A percentile compares a stretch with the other conserved stretches of the same genome.
These are phyloP conservation scores for Amanita polypyramis DNA, from an alignment of 768 basidiomycete genomes.

Conservation along the genomic window DNA sequence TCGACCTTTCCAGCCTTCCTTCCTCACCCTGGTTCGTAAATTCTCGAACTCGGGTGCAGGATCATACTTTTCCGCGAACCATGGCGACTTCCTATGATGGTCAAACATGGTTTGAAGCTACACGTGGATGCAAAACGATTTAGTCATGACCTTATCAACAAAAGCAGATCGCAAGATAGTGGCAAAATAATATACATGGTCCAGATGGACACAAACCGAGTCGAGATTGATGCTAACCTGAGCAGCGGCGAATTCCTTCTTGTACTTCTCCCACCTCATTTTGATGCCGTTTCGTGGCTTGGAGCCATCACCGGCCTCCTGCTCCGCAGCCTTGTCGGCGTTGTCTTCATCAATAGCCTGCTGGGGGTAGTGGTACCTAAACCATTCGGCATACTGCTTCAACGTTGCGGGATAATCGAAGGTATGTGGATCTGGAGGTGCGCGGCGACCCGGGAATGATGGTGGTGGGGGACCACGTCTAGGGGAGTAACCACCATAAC, in stretches of 20 bases:
- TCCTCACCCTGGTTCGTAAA: constrained; percentile 70
- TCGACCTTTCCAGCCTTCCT: constrained; percentile 76
- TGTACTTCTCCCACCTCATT: constrained; percentile 85
- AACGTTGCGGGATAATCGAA: constrained; percentile 74
- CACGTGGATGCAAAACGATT: constrained; percentile 27
- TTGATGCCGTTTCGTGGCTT: constrained; percentile 82
- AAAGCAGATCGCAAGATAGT: constrained; percentile 14
- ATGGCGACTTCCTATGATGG: constrained; percentile 88
- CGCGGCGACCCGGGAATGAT: constrained; percentile 41
- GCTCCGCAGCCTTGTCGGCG: constrained; percentile 75
- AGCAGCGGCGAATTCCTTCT: constrained; percentile 77
- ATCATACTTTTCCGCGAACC: constrained; percentile 96
- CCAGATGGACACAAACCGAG: constrained; percentile 14
- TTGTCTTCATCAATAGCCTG: constrained; percentile 77
- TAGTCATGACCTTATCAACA: constrained; percentile 17
- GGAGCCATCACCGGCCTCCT: constrained; percentile 71
- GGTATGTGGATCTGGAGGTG: constrained; percentile 71
- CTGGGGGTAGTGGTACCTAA: constrained; percentile 63
- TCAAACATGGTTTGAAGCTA: constrained; percentile 96
- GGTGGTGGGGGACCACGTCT: constrained; percentile 42
- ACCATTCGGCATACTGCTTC: constrained; percentile 87
- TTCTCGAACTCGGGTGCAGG: constrained; percentile 58
- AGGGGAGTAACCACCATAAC: constrained; percentile 47
- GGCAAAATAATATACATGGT: constrained; percentile 17
- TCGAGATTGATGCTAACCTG: constrained; percentile 55